Percentiles rank a stretch among this genome's conserved stretches.
Evolutionary conservation across 1,284 basidiomycete species (phyloP).

Genomic region (Malassezia psittaci): DNA sequence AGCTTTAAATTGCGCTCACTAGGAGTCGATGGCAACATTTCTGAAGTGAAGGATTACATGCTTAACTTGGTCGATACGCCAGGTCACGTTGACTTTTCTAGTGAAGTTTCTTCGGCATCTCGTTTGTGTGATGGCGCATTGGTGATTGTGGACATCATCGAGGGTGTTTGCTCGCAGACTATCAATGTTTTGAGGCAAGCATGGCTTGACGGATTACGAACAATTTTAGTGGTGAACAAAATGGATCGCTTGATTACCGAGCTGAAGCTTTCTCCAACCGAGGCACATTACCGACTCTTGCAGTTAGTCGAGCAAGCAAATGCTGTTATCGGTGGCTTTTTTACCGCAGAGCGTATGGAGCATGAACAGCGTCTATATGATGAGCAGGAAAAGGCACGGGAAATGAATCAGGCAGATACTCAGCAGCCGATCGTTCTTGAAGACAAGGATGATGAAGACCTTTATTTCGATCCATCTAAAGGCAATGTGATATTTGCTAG

Average conservation of each 20-base stretch:
- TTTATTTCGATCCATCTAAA: slow-evolving; percentile 90
- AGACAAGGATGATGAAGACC: slow-evolving; percentile 83
- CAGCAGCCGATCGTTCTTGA: slow-evolving; percentile 50
- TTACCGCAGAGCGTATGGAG: slow-evolving; percentile 82
- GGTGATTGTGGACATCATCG: slow-evolving; percentile 92
- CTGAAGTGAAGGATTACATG: slow-evolving; percentile 56
- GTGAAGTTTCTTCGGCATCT: slow-evolving; percentile 88
- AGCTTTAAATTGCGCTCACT: slow-evolving; percentile 38
- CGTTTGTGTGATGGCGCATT: slow-evolving; percentile 89
- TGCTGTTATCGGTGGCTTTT: slow-evolving; percentile 93
- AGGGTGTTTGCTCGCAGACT: slow-evolving; percentile 96
- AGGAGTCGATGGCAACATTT: slow-evolving; percentile 24
- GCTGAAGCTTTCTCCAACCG: slow-evolving; percentile 76
- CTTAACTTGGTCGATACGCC: slow-evolving; percentile 97
- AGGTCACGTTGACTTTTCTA: slow-evolving; percentile 96
- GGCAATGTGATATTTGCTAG: slow-evolving; percentile 96
- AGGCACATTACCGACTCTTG: slow-evolving; percentile 86
- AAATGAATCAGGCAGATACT: slow-evolving; percentile 34
- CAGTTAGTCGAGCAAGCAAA: slow-evolving; percentile 95
- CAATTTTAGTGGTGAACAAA: slow-evolving; percentile 94
- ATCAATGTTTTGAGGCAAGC: slow-evolving; percentile 90
- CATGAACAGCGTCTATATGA: slow-evolving; percentile 90
- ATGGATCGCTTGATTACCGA: slow-evolving; percentile 90
- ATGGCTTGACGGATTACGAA: slow-evolving; percentile 77
- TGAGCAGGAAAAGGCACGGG: slow-evolving; percentile 49